A percentile compares a stretch with the other conserved stretches of the same genome.
Evolutionary conservation across 768 basidiomycete genomes (phyloP).

Genomic region (Serpula lacrymans): DNA sequence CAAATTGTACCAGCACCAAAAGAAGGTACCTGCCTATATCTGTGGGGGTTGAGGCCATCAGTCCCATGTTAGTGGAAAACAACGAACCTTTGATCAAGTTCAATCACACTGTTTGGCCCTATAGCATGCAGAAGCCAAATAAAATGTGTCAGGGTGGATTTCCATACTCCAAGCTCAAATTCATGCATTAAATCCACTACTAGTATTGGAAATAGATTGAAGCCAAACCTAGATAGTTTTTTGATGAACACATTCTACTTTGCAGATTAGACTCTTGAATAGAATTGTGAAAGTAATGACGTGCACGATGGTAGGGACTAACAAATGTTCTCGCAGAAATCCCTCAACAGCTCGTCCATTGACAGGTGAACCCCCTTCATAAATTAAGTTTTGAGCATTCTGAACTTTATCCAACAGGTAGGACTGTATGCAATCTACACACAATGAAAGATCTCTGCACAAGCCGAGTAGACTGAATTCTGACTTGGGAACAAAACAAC

Average conservation of each 20-base stretch:
- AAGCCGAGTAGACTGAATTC: conserved; percentile 6
- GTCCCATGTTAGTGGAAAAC: not conserved
- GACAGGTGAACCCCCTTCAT: conserved; percentile 9
- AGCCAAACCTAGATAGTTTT: conserved; percentile 12
- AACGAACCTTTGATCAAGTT: conserved; percentile 9
- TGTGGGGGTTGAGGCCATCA: not conserved
- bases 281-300: not conserved
- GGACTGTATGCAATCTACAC: not conserved
- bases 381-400: conserved; percentile 6
- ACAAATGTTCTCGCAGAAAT: conserved; percentile 2
- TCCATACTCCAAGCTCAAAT: conserved; percentile 39
- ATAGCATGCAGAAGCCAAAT: conserved; percentile 24
- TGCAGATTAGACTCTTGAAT: not conserved
- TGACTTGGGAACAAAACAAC: conserved; percentile 6
- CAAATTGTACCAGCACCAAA: not conserved
- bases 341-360: not conserved
- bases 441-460: not conserved
- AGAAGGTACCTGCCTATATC: not conserved
- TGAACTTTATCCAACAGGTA: not conserved
- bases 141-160: conserved; percentile 33
- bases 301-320: conserved; percentile 7
- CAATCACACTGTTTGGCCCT: conserved; percentile 1
- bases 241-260: conserved; percentile 34
- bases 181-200: conserved; percentile 39
- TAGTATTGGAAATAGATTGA: conserved; percentile 24